These are phyloP conservation scores for Cryphonectria parasitica DNA, from an alignment of 2,329 filamentous ascomycete genomes.

Conservation along the genomic window DNA sequence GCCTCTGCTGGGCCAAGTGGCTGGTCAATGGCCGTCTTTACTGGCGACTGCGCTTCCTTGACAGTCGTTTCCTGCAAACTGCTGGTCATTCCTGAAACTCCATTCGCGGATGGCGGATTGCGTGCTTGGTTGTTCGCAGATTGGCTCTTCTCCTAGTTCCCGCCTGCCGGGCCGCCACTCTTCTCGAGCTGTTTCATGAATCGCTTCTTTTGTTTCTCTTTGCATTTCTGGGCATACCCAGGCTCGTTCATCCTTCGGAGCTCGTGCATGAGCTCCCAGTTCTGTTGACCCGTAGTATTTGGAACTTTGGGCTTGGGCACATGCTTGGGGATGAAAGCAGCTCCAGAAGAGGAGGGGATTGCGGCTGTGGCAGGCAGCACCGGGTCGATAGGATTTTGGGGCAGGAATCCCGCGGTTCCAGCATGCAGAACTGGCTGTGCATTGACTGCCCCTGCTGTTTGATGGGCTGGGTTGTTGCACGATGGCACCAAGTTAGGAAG, in stretches of 20 bases:
- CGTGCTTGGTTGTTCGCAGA: neutral
- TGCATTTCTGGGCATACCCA: slow-evolving; percentile 28
- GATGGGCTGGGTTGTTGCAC: slow-evolving; percentile 26
- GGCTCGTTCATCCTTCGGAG: slow-evolving; percentile 28
- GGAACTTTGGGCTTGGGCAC: slow-evolving; percentile 29
- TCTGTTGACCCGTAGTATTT: slow-evolving; percentile 29
- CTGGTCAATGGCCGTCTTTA: neutral
- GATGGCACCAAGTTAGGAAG: slow-evolving; percentile 5
- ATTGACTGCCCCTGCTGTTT: neutral
- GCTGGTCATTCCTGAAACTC: neutral
- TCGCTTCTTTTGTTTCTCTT: slow-evolving; percentile 29
- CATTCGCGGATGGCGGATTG: neutral
- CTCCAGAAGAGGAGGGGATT: slow-evolving; percentile 1
- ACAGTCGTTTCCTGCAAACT: neutral
- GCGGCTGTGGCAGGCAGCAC: neutral
- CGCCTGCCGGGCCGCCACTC: neutral
- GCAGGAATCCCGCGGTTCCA: neutral
- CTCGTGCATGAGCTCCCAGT: slow-evolving; percentile 29
- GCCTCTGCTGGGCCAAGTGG: neutral
- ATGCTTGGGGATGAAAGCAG: slow-evolving; percentile 22
- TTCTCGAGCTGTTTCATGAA: slow-evolving; percentile 25
- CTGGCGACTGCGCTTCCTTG: neutral
- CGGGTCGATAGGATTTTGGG: neutral
- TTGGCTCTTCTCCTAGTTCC: slow-evolving; percentile 18
- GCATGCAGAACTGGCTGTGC: neutral